These are phyloP conservation scores for Lindgomyces ingoldianus DNA, from an alignment of 495 filamentous ascomycete genomes.

Conservation along the genomic window DNA sequence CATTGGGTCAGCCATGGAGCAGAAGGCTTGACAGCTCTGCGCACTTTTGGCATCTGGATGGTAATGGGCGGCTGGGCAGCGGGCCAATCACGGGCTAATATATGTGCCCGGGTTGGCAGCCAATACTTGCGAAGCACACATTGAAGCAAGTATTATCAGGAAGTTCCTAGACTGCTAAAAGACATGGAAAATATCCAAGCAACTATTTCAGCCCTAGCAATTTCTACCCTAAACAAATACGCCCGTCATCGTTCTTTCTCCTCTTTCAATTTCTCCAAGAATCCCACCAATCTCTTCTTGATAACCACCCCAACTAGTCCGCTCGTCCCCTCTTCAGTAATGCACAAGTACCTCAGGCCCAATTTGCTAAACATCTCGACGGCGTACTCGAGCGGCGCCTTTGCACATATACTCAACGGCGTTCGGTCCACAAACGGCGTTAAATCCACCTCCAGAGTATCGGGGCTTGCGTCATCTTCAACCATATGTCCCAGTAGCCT, in stretches of 20 bases:
- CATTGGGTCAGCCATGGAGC: not conserved
- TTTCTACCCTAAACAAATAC: too few species aligned
- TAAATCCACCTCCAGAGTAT: conserved; percentile 47
- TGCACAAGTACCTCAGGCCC: conserved; percentile 54
- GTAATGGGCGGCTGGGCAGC: too few species aligned
- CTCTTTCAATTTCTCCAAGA: conserved; percentile 38
- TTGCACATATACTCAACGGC: conserved; percentile 52
- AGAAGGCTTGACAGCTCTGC: not conserved
- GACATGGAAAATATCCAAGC: too few species aligned
- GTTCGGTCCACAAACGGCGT: conserved; percentile 56
- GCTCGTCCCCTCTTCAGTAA: conserved; percentile 51
- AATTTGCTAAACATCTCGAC: conserved; percentile 62
- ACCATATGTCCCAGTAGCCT: conserved; percentile 47
- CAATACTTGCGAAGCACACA: too few species aligned
- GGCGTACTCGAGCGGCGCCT: conserved; percentile 58
- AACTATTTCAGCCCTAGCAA: too few species aligned
- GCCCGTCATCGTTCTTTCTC: not conserved
- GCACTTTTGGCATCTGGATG: not conserved
- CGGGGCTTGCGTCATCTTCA: conserved; percentile 31
- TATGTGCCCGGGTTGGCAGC: too few species aligned
- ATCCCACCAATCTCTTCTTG: conserved; percentile 47
- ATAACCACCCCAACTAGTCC: conserved; percentile 45
- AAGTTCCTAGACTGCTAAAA: too few species aligned
- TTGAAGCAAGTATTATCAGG: too few species aligned
- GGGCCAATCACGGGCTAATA: too few species aligned